Evolutionary conservation across 768 basidiomycete genomes (phyloP).

Genomic region (Kwoniella newhampshirensis): DNA sequence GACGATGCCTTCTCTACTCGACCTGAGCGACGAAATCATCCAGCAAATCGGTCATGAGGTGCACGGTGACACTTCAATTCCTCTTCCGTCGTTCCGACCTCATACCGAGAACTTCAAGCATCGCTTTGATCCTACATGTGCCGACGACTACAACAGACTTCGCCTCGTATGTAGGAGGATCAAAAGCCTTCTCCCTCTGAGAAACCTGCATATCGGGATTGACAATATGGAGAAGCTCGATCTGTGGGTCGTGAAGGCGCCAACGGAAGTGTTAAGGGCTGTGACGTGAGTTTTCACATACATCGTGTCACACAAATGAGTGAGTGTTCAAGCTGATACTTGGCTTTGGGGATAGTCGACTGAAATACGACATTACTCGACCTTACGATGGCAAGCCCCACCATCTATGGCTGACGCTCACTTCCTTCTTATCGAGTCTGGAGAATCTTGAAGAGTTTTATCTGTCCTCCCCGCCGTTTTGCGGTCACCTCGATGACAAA

Average conservation of each 20-base stretch:
- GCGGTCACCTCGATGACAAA: neutral
- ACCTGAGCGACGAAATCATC: neutral
- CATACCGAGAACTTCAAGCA: neutral
- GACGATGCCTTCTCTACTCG: neutral
- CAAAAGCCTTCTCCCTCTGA: no score
- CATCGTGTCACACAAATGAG: neutral
- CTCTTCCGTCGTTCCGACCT: constrained; percentile 3
- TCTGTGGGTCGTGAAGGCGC: neutral
- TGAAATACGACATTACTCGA: neutral
- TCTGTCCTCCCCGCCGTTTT: neutral
- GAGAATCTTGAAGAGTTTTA: neutral
- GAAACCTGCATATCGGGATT: neutral
- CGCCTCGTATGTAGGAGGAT: neutral
- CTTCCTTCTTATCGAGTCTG: neutral
- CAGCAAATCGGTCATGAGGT: neutral
- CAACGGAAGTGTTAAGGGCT: neutral
- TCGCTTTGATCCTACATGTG: neutral
- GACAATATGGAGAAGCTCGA: neutral
- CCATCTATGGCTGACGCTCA: neutral
- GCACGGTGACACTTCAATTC: neutral
- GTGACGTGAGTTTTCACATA: neutral
- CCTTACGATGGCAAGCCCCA: no score
- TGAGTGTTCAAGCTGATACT: no score
- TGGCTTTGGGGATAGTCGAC: no score
- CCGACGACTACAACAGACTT: neutral